phyloP scores from a whole-genome alignment of 1,139 yeast genomes.

The Trichomonascaceae sp. region DNA sequence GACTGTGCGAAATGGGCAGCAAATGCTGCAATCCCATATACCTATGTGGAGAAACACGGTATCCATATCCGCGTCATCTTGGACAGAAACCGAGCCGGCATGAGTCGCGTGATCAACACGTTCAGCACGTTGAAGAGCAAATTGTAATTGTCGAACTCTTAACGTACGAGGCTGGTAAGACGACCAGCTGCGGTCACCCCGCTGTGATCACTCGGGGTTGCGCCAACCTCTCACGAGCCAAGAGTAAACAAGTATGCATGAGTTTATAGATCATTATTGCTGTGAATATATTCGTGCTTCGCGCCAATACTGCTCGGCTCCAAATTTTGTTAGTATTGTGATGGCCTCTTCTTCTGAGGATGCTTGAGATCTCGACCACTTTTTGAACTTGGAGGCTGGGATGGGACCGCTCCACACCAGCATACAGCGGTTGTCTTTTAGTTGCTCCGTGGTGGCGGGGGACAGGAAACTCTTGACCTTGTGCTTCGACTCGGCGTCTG shows the following conservation, averaged over 20 bases:
- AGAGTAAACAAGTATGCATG: no score
- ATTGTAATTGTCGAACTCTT: no score
- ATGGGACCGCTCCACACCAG: slow-evolving; percentile 72
- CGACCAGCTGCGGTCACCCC: no score
- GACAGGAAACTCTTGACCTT: slow-evolving; percentile 2
- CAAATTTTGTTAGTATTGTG: slow-evolving; percentile 37
- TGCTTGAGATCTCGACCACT: slow-evolving; percentile 47
- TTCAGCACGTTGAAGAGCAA: no score
- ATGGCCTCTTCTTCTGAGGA: slow-evolving; percentile 43
- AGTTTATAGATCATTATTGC: no score
- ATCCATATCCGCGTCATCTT: neutral
- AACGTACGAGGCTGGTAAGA: no score
- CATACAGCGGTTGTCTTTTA: slow-evolving; percentile 37
- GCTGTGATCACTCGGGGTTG: no score
- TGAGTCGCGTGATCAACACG: neutral
- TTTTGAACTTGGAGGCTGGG: slow-evolving; percentile 37
- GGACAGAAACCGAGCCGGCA: neutral
- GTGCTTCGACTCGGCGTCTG: slow-evolving; percentile 9
- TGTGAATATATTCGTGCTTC: no score
- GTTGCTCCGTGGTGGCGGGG: slow-evolving; percentile 22
- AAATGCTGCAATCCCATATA: neutral
- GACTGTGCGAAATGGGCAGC: slow-evolving; percentile 3
- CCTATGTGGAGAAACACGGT: neutral
- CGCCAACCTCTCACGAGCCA: no score
- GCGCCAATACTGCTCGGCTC: slow-evolving; percentile 51